Evolutionary conservation across 2,329 filamentous ascomycete genomes (phyloP), one percentile per base, ranked within the genome.

Genomic region (Monilinia vaccinii-corymbosi): DNA sequence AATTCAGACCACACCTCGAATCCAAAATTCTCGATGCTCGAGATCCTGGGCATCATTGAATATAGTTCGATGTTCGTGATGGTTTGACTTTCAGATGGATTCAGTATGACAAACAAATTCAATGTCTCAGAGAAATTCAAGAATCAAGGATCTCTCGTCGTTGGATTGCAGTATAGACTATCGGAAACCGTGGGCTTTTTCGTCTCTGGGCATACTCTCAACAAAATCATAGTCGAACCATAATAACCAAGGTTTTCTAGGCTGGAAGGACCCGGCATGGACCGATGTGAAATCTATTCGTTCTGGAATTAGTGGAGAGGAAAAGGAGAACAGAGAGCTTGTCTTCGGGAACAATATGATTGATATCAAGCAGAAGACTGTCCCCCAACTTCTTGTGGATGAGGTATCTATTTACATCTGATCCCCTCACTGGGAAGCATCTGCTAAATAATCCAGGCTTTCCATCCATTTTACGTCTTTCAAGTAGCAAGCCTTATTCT

Each of bases 381-480:
- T 87, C 18, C 80, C 84, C 1, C 89, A 95, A 70, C 82, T 99
- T 51, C 79, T 99, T 16, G 79, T 96, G 23, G 93, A 99, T 67
- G 94, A 99, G 77, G 87, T 90, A 72, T 40, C 63, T 61, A 72
- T 40, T 64, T 61, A 55, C 32, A 23, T n/a, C 42, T 36, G 40
- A 13, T 16, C 18, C n/a, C 31, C n/a, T 5, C 0, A 6, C n/a
- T 36, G 11, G 7, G 16, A 21, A 21, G 63, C 32, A 51, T 60
- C 61, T 58, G 65, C 69, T 50, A 71, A 60, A 70, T 56, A 52
- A 88, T 82, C 90, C 89, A 90, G 83, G 91, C 90, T 23, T 91
- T 99, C 69, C 94, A 99, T 71, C 95, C 94, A 0, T 99, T 99
- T 73, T 99, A 99, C 72, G 88, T 99, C 60, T 99, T 99, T 71